phyloP scores from a whole-genome alignment of 345 rosid species.

The Rhodamnia argentea region DNA sequence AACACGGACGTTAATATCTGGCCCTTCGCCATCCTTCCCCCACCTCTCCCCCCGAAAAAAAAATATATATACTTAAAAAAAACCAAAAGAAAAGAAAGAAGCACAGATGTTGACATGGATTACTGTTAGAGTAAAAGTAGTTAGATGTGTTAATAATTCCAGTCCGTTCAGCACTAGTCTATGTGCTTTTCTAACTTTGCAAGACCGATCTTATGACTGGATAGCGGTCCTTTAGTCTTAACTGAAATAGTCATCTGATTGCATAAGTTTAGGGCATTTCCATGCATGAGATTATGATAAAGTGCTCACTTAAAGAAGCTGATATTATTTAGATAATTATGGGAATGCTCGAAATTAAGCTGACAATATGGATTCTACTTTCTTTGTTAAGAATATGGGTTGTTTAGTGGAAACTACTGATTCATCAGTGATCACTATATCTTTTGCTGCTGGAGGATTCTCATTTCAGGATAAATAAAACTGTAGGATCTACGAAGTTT shows the following conservation, averaged over 20 bases:
- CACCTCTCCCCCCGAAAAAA: neutral
- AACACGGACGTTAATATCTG: neutral
- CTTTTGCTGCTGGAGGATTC: neutral
- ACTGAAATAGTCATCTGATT: neutral
- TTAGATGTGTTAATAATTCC: neutral
- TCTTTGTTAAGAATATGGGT: neutral
- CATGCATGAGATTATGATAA: neutral
- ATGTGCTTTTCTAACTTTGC: neutral
- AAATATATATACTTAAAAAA: neutral
- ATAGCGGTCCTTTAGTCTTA: neutral
- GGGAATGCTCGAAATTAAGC: neutral
- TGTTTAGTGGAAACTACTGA: neutral
- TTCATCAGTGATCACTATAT: neutral
- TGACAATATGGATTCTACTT: neutral
- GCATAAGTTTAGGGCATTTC: neutral
- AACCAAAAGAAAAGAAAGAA: too few species aligned
- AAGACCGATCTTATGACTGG: neutral
- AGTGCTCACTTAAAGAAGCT: neutral
- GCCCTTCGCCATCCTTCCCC: neutral
- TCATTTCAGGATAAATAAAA: neutral
- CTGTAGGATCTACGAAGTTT: neutral
- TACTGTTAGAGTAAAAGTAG: neutral
- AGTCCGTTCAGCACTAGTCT: neutral
- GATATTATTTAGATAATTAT: neutral
- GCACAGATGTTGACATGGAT: neutral